Evolutionary conservation across 2,329 filamentous ascomycete species (phyloP).

Genomic region (Hypoxylon rubiginosum): DNA sequence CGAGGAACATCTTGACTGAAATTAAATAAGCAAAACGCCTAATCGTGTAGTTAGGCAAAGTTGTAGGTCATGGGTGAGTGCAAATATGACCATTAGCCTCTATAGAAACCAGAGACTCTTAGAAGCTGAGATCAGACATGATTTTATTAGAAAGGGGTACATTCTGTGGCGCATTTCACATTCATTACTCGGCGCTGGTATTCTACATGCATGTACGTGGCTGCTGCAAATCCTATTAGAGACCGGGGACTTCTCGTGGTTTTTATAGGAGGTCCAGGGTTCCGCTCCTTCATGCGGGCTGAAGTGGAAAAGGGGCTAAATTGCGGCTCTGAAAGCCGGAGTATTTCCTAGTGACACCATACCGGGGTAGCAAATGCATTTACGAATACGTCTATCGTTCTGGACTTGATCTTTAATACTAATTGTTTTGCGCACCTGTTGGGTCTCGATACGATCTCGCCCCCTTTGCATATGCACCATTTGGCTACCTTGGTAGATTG

Average conservation of each 20-base stretch:
- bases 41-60: not conserved
- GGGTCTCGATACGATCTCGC: not conserved
- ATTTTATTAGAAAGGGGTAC: not conserved
- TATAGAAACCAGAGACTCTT: too few relatives aligned
- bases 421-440: not conserved
- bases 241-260: constrained; percentile 1
- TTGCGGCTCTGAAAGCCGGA: not conserved
- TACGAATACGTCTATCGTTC: not conserved
- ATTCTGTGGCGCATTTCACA: not conserved
- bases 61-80: not conserved
- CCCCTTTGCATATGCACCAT: not conserved
- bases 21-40: not conserved
- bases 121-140: not conserved
- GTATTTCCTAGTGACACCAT: not conserved
- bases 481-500: not conserved
- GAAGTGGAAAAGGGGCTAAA: not conserved
- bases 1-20: not conserved
- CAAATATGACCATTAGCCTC: not conserved
- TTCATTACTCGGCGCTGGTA: not conserved
- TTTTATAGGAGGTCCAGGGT: not conserved
- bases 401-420: not conserved
- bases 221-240: not conserved
- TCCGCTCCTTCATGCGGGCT: not conserved
- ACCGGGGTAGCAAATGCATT: not conserved
- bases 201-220: not conserved